These are phyloP conservation scores for Tricladium varicosporioides DNA, from an alignment of 2,329 filamentous ascomycete species.

Conservation along the genomic window DNA sequence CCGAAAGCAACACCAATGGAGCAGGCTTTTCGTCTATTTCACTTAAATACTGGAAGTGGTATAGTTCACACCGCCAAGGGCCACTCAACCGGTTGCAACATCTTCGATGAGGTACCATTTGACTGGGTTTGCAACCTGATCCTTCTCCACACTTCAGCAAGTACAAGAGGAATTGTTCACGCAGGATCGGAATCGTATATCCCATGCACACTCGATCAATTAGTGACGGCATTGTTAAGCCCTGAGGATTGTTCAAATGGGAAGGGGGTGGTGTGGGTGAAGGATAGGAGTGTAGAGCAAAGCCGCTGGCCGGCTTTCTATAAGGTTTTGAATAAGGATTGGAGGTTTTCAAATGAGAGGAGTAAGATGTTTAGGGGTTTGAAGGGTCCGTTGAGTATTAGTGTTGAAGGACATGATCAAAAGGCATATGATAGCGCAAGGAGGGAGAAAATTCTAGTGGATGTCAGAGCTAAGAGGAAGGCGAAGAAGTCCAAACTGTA, in stretches of 20 bases:
- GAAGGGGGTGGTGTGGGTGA: background rate
- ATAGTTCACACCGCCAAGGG: conserved; percentile 8
- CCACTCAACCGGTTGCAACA: conserved; percentile 3
- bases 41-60: background rate
- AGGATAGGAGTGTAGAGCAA: conserved; percentile 1
- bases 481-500: too few relatives aligned
- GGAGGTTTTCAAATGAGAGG: conserved; percentile 1
- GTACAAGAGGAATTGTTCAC: conserved; percentile 11
- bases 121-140: conserved; percentile 16
- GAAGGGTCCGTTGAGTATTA: conserved; percentile 10
- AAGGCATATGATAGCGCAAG: background rate
- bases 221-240: background rate
- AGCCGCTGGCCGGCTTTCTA: conserved; percentile 3
- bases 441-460: background rate
- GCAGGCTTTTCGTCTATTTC: conserved; percentile 1
- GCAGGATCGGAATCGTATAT: conserved; percentile 7
- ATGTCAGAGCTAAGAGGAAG: background rate
- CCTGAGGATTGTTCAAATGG: background rate
- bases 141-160: conserved; percentile 7
- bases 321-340: conserved; percentile 4
- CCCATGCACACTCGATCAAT: conserved; percentile 7
- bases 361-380: background rate
- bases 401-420: background rate
- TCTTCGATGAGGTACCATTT: conserved; percentile 14
- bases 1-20: conserved; percentile 3